These are phyloP conservation scores for Ophiostoma himal-ulmi DNA, from an alignment of 2,329 filamentous ascomycete species.

Conservation along the genomic window DNA sequence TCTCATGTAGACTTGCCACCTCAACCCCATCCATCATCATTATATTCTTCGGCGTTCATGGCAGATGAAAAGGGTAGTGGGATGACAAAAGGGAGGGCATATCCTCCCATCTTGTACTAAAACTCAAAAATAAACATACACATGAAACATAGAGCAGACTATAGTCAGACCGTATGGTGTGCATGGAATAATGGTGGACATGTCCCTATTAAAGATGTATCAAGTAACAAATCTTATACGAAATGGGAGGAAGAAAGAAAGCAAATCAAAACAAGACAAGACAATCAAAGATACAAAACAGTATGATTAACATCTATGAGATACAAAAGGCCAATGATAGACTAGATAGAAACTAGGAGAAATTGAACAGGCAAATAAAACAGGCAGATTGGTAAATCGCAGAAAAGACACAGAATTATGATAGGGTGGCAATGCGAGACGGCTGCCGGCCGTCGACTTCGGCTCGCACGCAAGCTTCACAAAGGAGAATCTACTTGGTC, in stretches of 20 bases:
- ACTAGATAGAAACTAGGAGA: background rate
- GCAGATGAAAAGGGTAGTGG: background rate
- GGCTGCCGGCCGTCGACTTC: background rate
- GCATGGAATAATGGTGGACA: background rate
- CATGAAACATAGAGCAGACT: background rate
- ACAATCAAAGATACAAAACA: background rate
- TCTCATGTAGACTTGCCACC: background rate
- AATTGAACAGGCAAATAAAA: background rate
- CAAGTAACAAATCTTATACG: background rate
- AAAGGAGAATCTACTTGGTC: constrained; percentile 28
- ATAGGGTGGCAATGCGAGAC: background rate
- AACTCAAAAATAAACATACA: background rate
- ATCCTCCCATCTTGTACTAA: background rate
- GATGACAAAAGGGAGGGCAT: background rate
- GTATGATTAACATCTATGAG: constrained; percentile 17
- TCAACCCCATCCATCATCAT: background rate
- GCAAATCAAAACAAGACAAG: background rate
- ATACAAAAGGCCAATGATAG: background rate
- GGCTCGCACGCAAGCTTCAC: background rate
- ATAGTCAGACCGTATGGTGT: background rate
- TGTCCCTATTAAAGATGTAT: background rate
- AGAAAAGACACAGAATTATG: background rate
- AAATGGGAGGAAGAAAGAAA: background rate
- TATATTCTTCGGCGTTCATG: constrained; percentile 15
- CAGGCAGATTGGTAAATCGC: background rate